Conservation (phyloP, 2,329 filamentous ascomycete genomes). For the Scedosporium minutisporum region DNA sequence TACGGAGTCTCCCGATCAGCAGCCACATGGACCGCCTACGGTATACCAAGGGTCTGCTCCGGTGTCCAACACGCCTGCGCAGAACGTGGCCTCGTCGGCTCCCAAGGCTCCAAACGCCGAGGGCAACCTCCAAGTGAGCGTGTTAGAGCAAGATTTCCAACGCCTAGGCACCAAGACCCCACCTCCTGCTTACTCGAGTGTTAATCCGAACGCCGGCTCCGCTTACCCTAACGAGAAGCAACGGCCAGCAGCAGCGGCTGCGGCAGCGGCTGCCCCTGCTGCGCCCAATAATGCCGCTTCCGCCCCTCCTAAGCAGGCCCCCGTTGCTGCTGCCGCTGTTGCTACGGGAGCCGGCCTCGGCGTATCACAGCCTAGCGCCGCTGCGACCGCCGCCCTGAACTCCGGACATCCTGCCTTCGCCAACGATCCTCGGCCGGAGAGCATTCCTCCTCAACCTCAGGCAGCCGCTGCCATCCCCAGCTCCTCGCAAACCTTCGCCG, state of each 20-base stretch:
- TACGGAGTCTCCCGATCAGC: constrained; percentile 77
- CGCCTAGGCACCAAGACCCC: constrained; percentile 75
- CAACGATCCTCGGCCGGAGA: constrained; percentile 57
- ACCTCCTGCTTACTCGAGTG: constrained; percentile 89
- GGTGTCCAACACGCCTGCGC: constrained; percentile 45
- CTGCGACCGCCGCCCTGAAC: constrained; percentile 38
- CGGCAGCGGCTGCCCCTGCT: constrained; percentile 18
- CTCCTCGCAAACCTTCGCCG: not conserved
- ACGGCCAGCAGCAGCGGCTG: constrained; percentile 25
- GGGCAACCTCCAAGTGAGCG: constrained; percentile 47
- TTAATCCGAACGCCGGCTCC: constrained; percentile 44
- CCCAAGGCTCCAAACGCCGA: constrained; percentile 20
- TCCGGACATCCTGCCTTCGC: constrained; percentile 82
- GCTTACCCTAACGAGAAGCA: constrained; percentile 75
- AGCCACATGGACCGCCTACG: constrained; percentile 80
- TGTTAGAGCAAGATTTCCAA: constrained; percentile 79
- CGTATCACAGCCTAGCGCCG: constrained; percentile 26
- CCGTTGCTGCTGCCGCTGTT: constrained; percentile 13
- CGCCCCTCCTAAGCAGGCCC: constrained; percentile 10
- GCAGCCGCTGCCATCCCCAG: not conserved
- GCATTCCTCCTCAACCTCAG: constrained; percentile 10
- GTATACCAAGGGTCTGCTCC: constrained; percentile 82
- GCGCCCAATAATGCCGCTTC: constrained; percentile 19
- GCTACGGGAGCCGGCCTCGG: constrained; percentile 6
- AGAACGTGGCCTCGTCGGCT: constrained; percentile 20